Evolutionary conservation across 768 basidiomycete species (phyloP).

Genomic region (Panus rudis): DNA sequence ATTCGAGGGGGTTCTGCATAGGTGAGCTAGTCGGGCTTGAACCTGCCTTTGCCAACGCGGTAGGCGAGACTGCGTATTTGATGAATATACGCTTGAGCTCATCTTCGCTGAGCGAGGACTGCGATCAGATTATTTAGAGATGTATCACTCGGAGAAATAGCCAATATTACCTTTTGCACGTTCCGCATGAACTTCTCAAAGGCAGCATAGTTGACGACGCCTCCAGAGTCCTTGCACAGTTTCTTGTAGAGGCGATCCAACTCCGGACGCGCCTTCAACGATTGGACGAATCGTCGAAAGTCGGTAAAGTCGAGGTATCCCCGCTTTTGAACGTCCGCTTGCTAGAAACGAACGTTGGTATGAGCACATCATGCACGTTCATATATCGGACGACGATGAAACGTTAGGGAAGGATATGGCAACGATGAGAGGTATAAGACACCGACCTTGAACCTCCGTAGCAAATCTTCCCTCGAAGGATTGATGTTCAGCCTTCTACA

Average conservation of each 20-base stretch:
- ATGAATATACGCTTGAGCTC: constrained; percentile 33
- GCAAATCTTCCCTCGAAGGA: constrained; percentile 44
- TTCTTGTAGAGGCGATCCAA: constrained; percentile 57
- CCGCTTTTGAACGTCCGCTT: constrained; percentile 49
- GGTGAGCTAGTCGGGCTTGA: constrained; percentile 13
- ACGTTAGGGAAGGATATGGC: not conserved
- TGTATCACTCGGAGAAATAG: constrained; percentile 18
- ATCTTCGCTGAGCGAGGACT: constrained; percentile 24
- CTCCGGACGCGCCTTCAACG: constrained; percentile 81
- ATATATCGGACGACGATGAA: too few species aligned
- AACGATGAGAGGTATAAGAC: not conserved
- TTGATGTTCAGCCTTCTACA: constrained; percentile 68
- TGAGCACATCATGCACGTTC: not conserved
- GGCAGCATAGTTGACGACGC: constrained; percentile 28
- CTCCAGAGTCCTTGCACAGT: constrained; percentile 22
- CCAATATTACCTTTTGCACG: constrained; percentile 38
- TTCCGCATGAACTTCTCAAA: constrained; percentile 48
- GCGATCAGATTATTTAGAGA: constrained; percentile 3
- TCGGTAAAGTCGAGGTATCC: constrained; percentile 68
- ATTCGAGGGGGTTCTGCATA: constrained; percentile 22
- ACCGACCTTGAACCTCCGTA: constrained; percentile 51
- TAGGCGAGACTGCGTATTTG: constrained; percentile 24
- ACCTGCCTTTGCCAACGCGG: not conserved
- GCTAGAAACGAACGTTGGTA: constrained; percentile 30
- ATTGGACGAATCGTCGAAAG: constrained; percentile 77